A percentile compares a stretch with the other conserved stretches of the same genome.
Conservation (phyloP, 208 protist genomes). For the Acanthamoeba sp. region DNA sequence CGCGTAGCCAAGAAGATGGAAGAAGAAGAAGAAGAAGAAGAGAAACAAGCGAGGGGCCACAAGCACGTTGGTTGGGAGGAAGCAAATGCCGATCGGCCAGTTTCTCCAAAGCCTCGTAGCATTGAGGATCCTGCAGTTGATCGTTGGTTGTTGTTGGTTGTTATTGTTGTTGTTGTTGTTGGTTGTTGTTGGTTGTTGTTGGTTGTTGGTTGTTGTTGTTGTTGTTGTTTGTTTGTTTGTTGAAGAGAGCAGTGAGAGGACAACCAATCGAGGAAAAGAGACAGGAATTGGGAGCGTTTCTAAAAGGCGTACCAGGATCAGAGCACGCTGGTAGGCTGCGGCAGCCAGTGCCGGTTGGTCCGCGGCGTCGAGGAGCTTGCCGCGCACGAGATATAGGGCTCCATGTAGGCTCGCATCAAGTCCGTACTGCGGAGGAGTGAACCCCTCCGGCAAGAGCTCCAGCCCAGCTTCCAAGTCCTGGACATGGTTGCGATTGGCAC, state of each 20-base stretch:
- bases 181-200: too few species aligned
- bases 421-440: background rate
- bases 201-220: too few species aligned
- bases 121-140: background rate
- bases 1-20: background rate
- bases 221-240: too few species aligned
- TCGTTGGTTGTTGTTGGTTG: too few species aligned
- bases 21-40: background rate
- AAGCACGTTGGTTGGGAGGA: background rate
- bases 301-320: background rate
- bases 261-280: background rate
- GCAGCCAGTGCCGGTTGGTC: background rate
- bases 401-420: background rate
- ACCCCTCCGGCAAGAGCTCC: background rate
- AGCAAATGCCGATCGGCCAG: background rate
- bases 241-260: background rate
- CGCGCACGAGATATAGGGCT: background rate
- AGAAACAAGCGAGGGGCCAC: background rate
- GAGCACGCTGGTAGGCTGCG: background rate
- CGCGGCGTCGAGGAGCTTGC: conserved; percentile 14
- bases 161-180: too few species aligned
- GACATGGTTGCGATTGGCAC: too few species aligned
- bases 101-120: conserved; percentile 16
- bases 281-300: background rate
- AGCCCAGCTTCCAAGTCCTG: background rate